Percentiles rank a stretch among this genome's conserved stretches.
Evolutionary conservation across 2,329 filamentous ascomycete genomes (phyloP).

Genomic region (Aureobasidium subglaciale): DNA sequence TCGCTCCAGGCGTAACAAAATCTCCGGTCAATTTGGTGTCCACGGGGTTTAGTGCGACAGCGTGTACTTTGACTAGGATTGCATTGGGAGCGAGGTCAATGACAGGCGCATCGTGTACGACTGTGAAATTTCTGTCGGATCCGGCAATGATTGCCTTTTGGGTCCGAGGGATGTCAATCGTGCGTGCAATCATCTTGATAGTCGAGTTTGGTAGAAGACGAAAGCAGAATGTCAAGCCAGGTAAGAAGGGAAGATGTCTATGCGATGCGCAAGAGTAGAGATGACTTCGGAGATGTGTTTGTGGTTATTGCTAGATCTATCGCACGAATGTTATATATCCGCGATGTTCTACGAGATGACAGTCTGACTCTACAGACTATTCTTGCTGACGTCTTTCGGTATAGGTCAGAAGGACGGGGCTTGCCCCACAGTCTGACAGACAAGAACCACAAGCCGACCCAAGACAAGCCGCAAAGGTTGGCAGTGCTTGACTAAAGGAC

Average conservation of each 20-base stretch:
- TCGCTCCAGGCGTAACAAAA: conserved; percentile 24
- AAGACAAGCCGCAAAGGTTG: not conserved
- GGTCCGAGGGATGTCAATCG: not conserved
- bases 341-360: not conserved
- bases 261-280: not conserved
- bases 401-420: not conserved
- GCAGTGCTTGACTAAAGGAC: not conserved
- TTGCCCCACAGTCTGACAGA: not conserved
- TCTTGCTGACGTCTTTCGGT: not conserved
- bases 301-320: not conserved
- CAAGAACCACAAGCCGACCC: not conserved
- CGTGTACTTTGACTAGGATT: conserved; percentile 2
- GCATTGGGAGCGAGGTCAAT: not conserved
- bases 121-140: not conserved
- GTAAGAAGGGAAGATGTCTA: not conserved
- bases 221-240: not conserved
- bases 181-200: not conserved
- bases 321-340: not conserved
- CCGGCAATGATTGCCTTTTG: conserved; percentile 10
- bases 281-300: not conserved
- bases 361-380: not conserved
- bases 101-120: not conserved
- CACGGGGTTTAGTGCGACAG: conserved; percentile 32
- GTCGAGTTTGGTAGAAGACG: not conserved
- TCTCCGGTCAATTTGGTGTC: conserved; percentile 31